These are phyloP conservation scores for Solanum neorickii DNA, from an alignment of 257 asterid genomes.

Conservation along the genomic window DNA sequence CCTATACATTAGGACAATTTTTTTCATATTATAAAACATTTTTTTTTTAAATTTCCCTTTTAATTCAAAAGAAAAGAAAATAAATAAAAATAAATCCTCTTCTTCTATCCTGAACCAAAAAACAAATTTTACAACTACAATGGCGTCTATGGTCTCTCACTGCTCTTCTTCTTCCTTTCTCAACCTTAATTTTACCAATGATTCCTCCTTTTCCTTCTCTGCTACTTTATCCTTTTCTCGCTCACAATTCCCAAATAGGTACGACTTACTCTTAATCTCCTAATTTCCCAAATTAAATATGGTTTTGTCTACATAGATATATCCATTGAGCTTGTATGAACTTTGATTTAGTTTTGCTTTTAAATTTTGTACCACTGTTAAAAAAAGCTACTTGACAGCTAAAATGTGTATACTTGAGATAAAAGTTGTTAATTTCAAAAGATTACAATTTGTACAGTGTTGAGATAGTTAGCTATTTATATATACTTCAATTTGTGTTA, in stretches of 20 bases:
- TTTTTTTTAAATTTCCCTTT: background rate
- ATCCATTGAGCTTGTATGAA: background rate
- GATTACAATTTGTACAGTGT: background rate
- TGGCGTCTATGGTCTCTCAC: background rate
- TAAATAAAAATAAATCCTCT: background rate
- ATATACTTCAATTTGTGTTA: background rate
- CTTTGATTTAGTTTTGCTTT: background rate
- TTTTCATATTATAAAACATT: background rate
- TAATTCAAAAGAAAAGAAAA: background rate
- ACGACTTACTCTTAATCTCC: background rate
- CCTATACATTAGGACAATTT: background rate
- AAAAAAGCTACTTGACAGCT: background rate
- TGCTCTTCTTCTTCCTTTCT: conserved; percentile 6
- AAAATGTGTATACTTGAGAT: background rate
- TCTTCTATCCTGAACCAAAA: background rate
- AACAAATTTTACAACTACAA: background rate
- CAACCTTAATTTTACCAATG: conserved; percentile 7
- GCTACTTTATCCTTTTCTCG: conserved; percentile 22
- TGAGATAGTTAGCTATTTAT: background rate
- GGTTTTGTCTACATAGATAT: background rate
- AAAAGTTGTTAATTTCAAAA: background rate
- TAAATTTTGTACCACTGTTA: background rate
- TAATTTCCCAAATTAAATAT: background rate
- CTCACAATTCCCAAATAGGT: conserved; percentile 23
- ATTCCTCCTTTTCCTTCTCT: conserved; percentile 13